phyloP scores from a whole-genome alignment of 805 yeast genomes.

The Debaryomyces castellii region DNA sequence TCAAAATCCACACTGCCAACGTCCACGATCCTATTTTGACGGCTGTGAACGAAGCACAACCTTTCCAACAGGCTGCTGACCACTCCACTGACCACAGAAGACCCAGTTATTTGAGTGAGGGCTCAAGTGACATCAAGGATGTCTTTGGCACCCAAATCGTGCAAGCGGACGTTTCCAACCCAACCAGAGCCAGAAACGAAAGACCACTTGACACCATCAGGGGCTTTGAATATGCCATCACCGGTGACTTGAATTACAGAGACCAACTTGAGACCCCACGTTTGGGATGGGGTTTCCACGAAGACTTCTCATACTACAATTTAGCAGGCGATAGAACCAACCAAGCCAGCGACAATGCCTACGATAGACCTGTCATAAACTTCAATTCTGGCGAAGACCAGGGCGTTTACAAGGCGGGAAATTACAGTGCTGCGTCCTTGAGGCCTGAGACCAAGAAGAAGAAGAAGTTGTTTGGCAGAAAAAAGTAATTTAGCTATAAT shows the following conservation, averaged over 20 bases:
- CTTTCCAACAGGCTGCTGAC: conserved; percentile 67
- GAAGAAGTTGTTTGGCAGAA: conserved; percentile 76
- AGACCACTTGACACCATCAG: conserved; percentile 96
- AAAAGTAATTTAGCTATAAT: conserved; percentile 15
- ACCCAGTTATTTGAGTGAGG: conserved; percentile 45
- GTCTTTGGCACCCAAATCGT: conserved; percentile 81
- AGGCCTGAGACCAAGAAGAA: conserved; percentile 46
- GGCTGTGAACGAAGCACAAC: conserved; percentile 95
- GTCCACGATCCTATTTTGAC: conserved; percentile 82
- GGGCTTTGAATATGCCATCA: conserved; percentile 88
- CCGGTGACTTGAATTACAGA: conserved; percentile 78
- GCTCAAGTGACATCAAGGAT: conserved; percentile 63
- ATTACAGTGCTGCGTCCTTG: conserved; percentile 53
- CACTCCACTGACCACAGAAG: conserved; percentile 30
- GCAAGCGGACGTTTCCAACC: conserved; percentile 86
- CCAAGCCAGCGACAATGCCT: conserved; percentile 31
- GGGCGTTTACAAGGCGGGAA: conserved; percentile 52
- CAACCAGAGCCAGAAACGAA: conserved; percentile 90
- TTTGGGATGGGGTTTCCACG: conserved; percentile 87
- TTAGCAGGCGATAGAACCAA: conserved; percentile 27
- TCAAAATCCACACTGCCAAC: conserved; percentile 65
- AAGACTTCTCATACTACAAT: conserved; percentile 61
- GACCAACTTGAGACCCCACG: conserved; percentile 78
- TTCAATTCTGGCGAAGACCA: conserved; percentile 38
- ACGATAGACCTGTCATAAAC: conserved; percentile 41